Percentiles rank a stretch among this genome's conserved stretches.
phyloP scores from a whole-genome alignment of 2,329 filamentous ascomycete genomes.

The Microcyclospora tardicrescens region DNA sequence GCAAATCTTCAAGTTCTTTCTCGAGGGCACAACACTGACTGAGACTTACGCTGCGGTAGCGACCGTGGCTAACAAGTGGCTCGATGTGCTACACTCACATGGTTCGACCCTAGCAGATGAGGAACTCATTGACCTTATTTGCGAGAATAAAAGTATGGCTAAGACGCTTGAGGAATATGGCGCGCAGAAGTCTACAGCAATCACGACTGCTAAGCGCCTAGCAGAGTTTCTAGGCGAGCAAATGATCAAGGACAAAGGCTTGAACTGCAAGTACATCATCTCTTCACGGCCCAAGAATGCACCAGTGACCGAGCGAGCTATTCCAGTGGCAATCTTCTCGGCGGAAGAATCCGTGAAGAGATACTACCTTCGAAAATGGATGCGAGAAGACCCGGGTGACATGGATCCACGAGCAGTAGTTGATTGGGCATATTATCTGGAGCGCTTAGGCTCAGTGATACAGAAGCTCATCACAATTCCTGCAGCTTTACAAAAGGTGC shows the following conservation, averaged over 20 bases:
- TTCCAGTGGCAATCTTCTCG: conserved; percentile 95
- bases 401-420: conserved; percentile 83
- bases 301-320: conserved; percentile 84
- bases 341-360: conserved; percentile 80
- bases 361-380: conserved; percentile 84
- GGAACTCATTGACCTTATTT: conserved; percentile 98
- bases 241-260: conserved; percentile 97
- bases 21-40: conserved; percentile 73
- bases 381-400: conserved; percentile 81
- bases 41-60: conserved; percentile 89
- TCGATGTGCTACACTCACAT: conserved; percentile 84
- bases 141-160: conserved; percentile 94
- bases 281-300: conserved; percentile 74
- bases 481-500: conserved; percentile 84
- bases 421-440: conserved; percentile 95
- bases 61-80: conserved; percentile 88
- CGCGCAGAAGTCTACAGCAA: conserved; percentile 92
- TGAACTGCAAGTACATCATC: conserved; percentile 99
- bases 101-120: conserved; percentile 87
- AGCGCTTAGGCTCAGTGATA: conserved; percentile 90
- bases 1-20: conserved; percentile 98
- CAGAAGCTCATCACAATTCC: conserved; percentile 99
- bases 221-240: conserved; percentile 95
- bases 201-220: conserved; percentile 87
- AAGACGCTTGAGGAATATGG: conserved; percentile 97